phyloP scores from a whole-genome alignment of 768 basidiomycete species.

The button mushroom (Agaricus bisporus) region DNA sequence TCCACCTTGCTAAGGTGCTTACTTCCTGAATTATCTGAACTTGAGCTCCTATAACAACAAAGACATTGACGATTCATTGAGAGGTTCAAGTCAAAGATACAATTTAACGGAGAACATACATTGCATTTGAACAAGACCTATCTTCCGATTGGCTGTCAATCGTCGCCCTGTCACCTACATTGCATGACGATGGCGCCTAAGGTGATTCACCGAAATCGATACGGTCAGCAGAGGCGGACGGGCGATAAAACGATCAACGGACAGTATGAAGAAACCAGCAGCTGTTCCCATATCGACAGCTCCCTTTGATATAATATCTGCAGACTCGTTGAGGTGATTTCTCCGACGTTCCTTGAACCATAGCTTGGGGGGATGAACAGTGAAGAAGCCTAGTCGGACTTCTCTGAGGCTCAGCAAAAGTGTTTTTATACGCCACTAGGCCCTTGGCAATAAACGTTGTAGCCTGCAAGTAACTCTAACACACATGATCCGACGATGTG shows the following conservation, averaged over 20 bases:
- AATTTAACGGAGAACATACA: background rate
- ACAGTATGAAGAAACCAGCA: constrained; percentile 3
- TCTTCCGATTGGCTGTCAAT: background rate
- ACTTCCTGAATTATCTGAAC: too few species aligned
- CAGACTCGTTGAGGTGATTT: background rate
- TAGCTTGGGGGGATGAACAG: constrained; percentile 7
- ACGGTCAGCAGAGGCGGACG: background rate
- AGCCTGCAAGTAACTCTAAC: too few species aligned
- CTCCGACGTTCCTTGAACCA: background rate
- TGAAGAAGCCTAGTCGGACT: background rate
- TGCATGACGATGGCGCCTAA: background rate
- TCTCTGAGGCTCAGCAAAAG: too few species aligned
- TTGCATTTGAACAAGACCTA: background rate
- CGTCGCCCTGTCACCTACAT: background rate
- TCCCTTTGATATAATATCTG: background rate
- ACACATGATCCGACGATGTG: too few species aligned
- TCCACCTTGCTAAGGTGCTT: too few species aligned
- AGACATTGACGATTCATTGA: too few species aligned
- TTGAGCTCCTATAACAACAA: too few species aligned
- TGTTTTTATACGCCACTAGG: too few species aligned
- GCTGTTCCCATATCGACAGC: background rate
- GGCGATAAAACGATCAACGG: too few species aligned
- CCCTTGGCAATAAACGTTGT: too few species aligned
- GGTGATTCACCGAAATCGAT: too few species aligned
- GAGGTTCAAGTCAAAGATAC: background rate